A percentile compares a stretch with the other conserved stretches of the same genome.
These are phyloP conservation scores for Phytophthora boehmeriae DNA, from an alignment of 352 stramenopile genomes.

Conservation along the genomic window DNA sequence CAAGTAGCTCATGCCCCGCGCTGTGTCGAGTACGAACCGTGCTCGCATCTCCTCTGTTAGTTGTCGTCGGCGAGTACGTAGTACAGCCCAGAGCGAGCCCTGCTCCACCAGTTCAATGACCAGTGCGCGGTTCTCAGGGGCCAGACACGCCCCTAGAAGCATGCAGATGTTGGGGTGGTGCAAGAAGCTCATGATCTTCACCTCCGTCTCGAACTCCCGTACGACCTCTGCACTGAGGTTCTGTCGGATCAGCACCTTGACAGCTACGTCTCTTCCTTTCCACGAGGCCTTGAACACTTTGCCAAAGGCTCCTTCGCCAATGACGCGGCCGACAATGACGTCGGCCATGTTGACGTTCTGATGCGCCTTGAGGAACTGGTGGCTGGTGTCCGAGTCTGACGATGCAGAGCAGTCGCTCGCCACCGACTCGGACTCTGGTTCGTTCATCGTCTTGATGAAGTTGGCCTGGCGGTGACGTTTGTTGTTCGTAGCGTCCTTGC, in stretches of 20 bases:
- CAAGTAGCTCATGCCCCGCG: constrained; percentile 88
- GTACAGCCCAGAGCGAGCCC: constrained; percentile 93
- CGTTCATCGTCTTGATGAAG: constrained; percentile 31
- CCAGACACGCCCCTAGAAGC: constrained; percentile 94
- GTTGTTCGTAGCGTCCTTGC: constrained; percentile 29
- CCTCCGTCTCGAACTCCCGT: constrained; percentile 80
- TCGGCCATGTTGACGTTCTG: constrained; percentile 70
- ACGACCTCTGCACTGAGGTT: constrained; percentile 73
- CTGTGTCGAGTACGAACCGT: constrained; percentile 78
- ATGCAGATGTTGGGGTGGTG: constrained; percentile 97
- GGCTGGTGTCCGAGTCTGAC: constrained; percentile 7
- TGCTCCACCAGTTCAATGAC: constrained; percentile 95
- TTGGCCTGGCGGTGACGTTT: constrained; percentile 34
- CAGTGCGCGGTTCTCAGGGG: constrained; percentile 92
- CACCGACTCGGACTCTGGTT: constrained; percentile 26
- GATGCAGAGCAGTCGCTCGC: constrained; percentile 12
- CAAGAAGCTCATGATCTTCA: constrained; percentile 90
- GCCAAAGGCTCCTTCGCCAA: constrained; percentile 82
- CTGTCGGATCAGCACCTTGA: constrained; percentile 81
- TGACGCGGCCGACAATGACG: constrained; percentile 55
- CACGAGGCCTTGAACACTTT: constrained; percentile 77
- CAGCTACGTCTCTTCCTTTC: constrained; percentile 59
- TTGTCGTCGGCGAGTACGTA: constrained; percentile 62
- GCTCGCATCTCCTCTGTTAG: constrained; percentile 50
- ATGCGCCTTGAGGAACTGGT: constrained; percentile 43